Evolutionary conservation across 73 alveolate genomes (phyloP), one percentile per base, ranked within the genome.

Genomic region (Paraurostyla sp.): DNA sequence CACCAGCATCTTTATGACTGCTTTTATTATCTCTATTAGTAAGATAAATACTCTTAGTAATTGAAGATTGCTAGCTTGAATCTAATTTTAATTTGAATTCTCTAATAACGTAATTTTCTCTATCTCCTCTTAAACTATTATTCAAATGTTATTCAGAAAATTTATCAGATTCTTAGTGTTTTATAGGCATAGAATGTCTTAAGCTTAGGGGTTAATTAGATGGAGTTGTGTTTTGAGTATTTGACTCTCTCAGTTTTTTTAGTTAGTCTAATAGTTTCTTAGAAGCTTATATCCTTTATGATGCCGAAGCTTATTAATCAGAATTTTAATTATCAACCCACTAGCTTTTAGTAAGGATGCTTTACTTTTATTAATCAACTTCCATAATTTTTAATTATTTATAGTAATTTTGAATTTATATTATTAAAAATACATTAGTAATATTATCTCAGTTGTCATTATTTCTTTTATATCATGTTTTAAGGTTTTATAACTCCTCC

Each of bases 311-410:
- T 15, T 27, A 20, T 22, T 27, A 6, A 16, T 6, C 3, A 6
- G 48, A n/a, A 15, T 16, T 59, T 59, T 29, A 15, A 23, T 65
- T 16, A 65, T 65, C 32, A 65, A 22, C 25, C 82, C 82, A 3
- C 82, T 58, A 38, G 82, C 82, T 40, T 65, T 65, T 11, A 58
- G 82, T 33, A 65, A n/a, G n/a, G n/a, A n/a, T n/a, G n/a, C n/a
- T n/a, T n/a, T n/a, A n/a, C n/a, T n/a, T n/a, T n/a, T n/a, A n/a
- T n/a, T n/a, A n/a, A n/a, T n/a, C n/a, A n/a, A n/a, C n/a, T n/a
- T n/a, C n/a, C n/a, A n/a, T n/a, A n/a, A n/a, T n/a, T n/a, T n/a
- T n/a, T n/a, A n/a, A n/a, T n/a, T n/a, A n/a, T n/a, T n/a, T n/a
- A n/a, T n/a, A n/a, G n/a, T n/a, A n/a, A n/a, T n/a, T n/a, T n/a